Conservation (phyloP, 192 early-diverging fungal genomes). For the Spinellus fusiger region DNA sequence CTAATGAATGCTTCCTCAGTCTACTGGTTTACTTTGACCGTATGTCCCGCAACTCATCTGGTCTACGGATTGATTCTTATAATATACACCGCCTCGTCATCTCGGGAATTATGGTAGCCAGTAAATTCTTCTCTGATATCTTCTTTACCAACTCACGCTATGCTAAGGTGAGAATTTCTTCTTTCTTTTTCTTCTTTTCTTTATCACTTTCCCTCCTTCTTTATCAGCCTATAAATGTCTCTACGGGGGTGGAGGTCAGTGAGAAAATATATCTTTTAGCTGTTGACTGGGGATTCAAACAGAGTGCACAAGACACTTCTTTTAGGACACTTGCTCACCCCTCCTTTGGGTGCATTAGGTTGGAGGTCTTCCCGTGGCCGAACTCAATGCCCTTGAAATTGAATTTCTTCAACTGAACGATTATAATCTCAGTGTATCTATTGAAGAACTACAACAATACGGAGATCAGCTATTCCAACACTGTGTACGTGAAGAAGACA, state of each 20-base stretch:
- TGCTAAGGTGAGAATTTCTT: constrained; percentile 47
- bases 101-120: constrained; percentile 76
- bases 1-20: constrained; percentile 82
- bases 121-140: constrained; percentile 88
- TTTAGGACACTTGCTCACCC: no score
- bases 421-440: constrained; percentile 71
- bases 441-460: constrained; percentile 73
- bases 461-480: constrained; percentile 66
- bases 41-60: constrained; percentile 57
- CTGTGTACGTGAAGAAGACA: constrained; percentile 41
- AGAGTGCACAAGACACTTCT: no score
- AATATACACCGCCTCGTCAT: constrained; percentile 90
- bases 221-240: neutral
- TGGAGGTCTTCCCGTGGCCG: constrained; percentile 78
- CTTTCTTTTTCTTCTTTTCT: neutral
- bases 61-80: constrained; percentile 56
- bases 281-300: no score
- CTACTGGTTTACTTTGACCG: constrained; percentile 84
- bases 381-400: constrained; percentile 85
- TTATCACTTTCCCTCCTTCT: neutral
- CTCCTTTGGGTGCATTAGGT: constrained; percentile 35
- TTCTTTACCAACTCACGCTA: constrained; percentile 91
- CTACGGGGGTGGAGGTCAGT: neutral
- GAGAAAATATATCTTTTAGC: neutral
- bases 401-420: constrained; percentile 79